phyloP scores from a whole-genome alignment of 768 basidiomycete genomes.

The Kwoniella heveanensis region DNA sequence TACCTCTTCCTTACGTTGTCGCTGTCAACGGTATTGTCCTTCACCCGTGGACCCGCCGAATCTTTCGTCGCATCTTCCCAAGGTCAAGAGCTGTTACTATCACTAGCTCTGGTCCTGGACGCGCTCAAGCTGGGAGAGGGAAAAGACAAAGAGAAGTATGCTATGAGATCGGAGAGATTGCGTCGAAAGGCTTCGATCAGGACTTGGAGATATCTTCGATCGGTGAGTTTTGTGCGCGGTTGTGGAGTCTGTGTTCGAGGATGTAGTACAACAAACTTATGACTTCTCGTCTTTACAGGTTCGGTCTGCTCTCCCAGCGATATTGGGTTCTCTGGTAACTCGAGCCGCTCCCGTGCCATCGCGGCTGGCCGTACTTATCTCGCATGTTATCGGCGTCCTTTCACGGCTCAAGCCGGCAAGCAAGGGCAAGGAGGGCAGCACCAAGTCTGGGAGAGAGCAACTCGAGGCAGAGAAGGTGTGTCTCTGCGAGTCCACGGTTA shows the following conservation, averaged over 20 bases:
- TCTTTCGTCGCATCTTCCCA: conserved; percentile 26
- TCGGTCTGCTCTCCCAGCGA: conserved; percentile 37
- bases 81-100: conserved; percentile 41
- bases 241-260: no score
- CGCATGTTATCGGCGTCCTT: conserved; percentile 70
- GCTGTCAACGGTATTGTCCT: conserved; percentile 31
- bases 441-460: conserved; percentile 53
- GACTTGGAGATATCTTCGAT: conserved; percentile 41
- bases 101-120: conserved; percentile 44
- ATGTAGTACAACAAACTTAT: no score
- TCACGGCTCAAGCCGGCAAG: conserved; percentile 61
- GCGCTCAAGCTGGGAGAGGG: conserved; percentile 34
- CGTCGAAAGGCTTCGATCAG: conserved; percentile 33
- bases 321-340: conserved; percentile 64
- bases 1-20: conserved; percentile 36
- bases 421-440: conserved; percentile 57
- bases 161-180: conserved; percentile 31
- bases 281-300: no score
- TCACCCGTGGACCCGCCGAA: conserved; percentile 24
- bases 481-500: conserved; percentile 41
- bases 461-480: conserved; percentile 58
- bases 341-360: conserved; percentile 62
- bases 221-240: conserved; percentile 33
- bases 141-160: conserved; percentile 30
- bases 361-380: conserved; percentile 63